Conservation (phyloP, 345 rosid genomes). For the Cardamine occulta region DNA sequence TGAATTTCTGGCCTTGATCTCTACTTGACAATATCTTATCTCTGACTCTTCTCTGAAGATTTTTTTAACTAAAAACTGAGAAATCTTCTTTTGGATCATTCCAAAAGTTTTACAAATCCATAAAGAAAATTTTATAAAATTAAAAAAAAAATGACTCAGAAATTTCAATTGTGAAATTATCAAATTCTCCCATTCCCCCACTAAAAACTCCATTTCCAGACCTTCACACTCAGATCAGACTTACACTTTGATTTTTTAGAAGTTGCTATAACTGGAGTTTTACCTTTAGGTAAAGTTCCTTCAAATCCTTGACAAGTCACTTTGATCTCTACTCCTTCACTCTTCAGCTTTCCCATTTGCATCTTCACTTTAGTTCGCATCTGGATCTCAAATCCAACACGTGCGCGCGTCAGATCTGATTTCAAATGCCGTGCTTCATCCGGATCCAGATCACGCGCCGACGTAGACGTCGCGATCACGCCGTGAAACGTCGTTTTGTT, state of each 20-base stretch:
- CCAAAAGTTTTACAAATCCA: slow-evolving; percentile 43
- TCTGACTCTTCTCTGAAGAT: slow-evolving; percentile 36
- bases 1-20: slow-evolving; percentile 30
- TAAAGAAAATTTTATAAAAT: slow-evolving; percentile 1
- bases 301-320: slow-evolving; percentile 72
- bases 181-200: background rate
- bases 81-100: slow-evolving; percentile 39
- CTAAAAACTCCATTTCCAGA: slow-evolving; percentile 77
- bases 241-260: slow-evolving; percentile 60
- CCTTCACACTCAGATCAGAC: slow-evolving; percentile 84
- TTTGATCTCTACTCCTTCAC: slow-evolving; percentile 77
- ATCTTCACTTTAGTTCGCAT: slow-evolving; percentile 71
- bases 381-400: slow-evolving; percentile 56
- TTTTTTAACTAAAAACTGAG: slow-evolving; percentile 35
- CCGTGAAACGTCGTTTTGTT: slow-evolving; percentile 68
- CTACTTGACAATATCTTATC: slow-evolving; percentile 38
- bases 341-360: slow-evolving; percentile 60
- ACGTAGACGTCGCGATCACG: slow-evolving; percentile 54
- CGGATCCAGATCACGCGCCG: slow-evolving; percentile 68
- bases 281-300: slow-evolving; percentile 72
- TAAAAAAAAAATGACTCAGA: background rate
- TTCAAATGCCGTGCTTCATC: slow-evolving; percentile 62
- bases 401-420: slow-evolving; percentile 72
- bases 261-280: slow-evolving; percentile 63
- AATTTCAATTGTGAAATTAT: slow-evolving; percentile 20